Evolutionary conservation across 768 basidiomycete genomes (phyloP).

Genomic region (Leccinum aurantiacum): DNA sequence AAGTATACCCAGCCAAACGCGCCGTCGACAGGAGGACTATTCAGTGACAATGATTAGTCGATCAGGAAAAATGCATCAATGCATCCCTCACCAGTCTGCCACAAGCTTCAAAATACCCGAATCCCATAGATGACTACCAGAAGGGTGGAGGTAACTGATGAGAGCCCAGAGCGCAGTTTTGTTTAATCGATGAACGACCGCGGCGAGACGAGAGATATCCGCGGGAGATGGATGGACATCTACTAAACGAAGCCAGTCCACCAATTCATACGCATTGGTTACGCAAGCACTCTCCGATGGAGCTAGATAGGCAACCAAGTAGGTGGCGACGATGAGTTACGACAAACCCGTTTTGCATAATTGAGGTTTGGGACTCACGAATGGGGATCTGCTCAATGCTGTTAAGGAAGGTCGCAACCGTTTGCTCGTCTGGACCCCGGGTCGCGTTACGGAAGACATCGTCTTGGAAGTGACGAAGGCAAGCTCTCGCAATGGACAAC

Average conservation of each 20-base stretch:
- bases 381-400: slow-evolving; percentile 42
- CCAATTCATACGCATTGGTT: slow-evolving; percentile 50
- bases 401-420: slow-evolving; percentile 45
- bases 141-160: slow-evolving; percentile 44
- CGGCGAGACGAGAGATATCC: slow-evolving; percentile 43
- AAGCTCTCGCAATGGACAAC: slow-evolving; percentile 39
- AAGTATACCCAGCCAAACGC: slow-evolving; percentile 50
- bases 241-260: slow-evolving; percentile 63
- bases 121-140: slow-evolving; percentile 42
- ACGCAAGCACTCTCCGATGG: slow-evolving; percentile 34
- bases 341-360: background rate
- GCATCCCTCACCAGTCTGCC: slow-evolving; percentile 29
- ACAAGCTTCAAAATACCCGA: slow-evolving; percentile 19
- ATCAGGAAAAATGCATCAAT: background rate
- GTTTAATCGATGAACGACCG: slow-evolving; percentile 42
- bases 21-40: slow-evolving; percentile 15
- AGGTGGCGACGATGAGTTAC: background rate
- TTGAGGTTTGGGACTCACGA: slow-evolving; percentile 40
- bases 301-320: slow-evolving; percentile 34
- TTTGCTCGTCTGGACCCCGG: slow-evolving; percentile 2
- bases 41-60: background rate
- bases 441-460: background rate
- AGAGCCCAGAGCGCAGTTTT: slow-evolving; percentile 43
- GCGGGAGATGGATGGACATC: slow-evolving; percentile 33
- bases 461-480: slow-evolving; percentile 34